Evolutionary conservation across 805 yeast species (phyloP).

Genomic region (Starmerella cellae): DNA sequence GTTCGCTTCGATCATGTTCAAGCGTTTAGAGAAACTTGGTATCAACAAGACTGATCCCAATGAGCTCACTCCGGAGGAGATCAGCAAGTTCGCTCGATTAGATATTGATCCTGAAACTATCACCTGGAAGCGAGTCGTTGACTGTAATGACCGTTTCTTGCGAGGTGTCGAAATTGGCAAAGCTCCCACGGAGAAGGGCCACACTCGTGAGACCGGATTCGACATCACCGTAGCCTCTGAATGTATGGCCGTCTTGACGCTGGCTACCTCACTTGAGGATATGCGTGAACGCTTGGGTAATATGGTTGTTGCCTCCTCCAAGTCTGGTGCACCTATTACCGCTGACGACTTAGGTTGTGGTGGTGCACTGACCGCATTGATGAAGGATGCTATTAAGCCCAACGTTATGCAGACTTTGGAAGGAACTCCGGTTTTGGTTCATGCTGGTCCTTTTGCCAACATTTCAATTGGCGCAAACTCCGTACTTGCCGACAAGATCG

Average conservation of each 20-base stretch:
- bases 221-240: conserved; percentile 95
- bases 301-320: conserved; percentile 76
- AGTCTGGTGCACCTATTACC: conserved; percentile 67
- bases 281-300: conserved; percentile 78
- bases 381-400: conserved; percentile 94
- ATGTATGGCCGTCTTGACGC: conserved; percentile 88
- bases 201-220: conserved; percentile 75
- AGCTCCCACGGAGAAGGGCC: conserved; percentile 87
- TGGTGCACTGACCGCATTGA: conserved; percentile 86
- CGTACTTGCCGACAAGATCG: conserved; percentile 84
- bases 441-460: conserved; percentile 97
- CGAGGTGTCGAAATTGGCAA: conserved; percentile 82
- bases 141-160: conserved; percentile 81
- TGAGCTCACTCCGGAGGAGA: conserved; percentile 64
- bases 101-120: conserved; percentile 83
- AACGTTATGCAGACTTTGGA: conserved; percentile 93
- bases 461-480: conserved; percentile 95
- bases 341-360: conserved; percentile 92
- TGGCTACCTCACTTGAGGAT: conserved; percentile 63
- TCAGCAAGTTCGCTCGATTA: conserved; percentile 60
- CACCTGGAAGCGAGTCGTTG: conserved; percentile 87
- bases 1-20: conserved; percentile 67
- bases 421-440: conserved; percentile 95
- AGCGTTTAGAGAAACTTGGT: conserved; percentile 68
- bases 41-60: conserved; percentile 58